phyloP scores from a whole-genome alignment of 495 filamentous ascomycete species.

The Xylaria nigripes region DNA sequence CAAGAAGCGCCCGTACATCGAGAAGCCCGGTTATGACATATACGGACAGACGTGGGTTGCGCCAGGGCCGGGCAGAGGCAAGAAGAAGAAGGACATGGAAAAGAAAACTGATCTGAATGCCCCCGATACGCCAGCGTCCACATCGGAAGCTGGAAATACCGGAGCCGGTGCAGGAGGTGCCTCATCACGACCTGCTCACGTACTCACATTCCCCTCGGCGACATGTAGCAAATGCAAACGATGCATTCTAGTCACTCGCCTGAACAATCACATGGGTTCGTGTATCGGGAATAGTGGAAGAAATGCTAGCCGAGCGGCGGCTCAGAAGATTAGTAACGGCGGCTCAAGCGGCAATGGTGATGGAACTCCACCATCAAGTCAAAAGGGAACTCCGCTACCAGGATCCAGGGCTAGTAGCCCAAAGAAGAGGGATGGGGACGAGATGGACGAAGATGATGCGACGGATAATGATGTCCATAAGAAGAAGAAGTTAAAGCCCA shows the following conservation, averaged over 20 bases:
- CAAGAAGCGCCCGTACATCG: slow-evolving; percentile 64
- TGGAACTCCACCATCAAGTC: slow-evolving; percentile 48
- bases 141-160: slow-evolving; percentile 31
- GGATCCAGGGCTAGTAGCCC: slow-evolving; percentile 39
- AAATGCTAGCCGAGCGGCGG: slow-evolving; percentile 52
- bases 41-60: slow-evolving; percentile 67
- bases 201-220: slow-evolving; percentile 55
- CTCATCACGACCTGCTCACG: slow-evolving; percentile 39
- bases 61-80: slow-evolving; percentile 45
- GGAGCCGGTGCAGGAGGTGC: slow-evolving; percentile 32
- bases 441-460: slow-evolving; percentile 43
- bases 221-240: slow-evolving; percentile 48
- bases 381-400: slow-evolving; percentile 53
- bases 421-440: slow-evolving; percentile 43
- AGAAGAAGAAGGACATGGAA: slow-evolving; percentile 53
- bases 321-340: slow-evolving; percentile 47
- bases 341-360: slow-evolving; percentile 41
- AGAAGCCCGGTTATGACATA: slow-evolving; percentile 67
- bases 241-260: slow-evolving; percentile 43
- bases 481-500: slow-evolving; percentile 47
- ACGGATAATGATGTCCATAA: slow-evolving; percentile 39
- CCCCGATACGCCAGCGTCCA: slow-evolving; percentile 42
- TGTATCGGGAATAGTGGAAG: slow-evolving; percentile 71
- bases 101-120: slow-evolving; percentile 45
- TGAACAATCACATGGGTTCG: slow-evolving; percentile 72